Evolutionary conservation across 2,329 filamentous ascomycete species (phyloP), one percentile per base, ranked within the genome.

Genomic region (Parastagonospora nodorum): DNA sequence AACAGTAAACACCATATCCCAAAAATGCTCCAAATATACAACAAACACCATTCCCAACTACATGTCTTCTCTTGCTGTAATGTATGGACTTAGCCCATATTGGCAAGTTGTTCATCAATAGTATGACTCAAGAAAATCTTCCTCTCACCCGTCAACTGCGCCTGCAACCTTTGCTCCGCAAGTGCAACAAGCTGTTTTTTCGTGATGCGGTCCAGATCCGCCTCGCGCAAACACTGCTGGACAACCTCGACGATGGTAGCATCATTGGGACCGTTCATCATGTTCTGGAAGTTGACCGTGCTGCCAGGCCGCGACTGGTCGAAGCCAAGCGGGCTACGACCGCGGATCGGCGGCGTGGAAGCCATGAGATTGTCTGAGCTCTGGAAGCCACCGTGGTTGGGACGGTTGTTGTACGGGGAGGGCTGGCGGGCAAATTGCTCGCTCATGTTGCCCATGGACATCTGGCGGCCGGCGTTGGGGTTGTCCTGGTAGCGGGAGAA

Each of bases 131-230:
- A 85, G 77, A 96, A 97, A 12, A 87, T 86, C 71, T 89, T 86
- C 73, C 91, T 88, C 75, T 97, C 92, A 16, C 92, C 92, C 0
- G 84, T 81, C 50, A 97, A 81, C 72, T 96, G 92, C 4, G 89
- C 93, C 78, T 97, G 93, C 55, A 99, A 77, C 66, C 92, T 85
- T 78, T 97, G 92, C 78, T 99, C 94, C 10, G 96, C 92, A 38
- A 97, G 82, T 3, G 90, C 92, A 73, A 78, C 78, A 71, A 85
- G 77, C 77, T 97, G 93, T 79, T 99, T 99, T 86, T 97, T 99
- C 6, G 94, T 99, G 41, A 97, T 90, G n/a, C 84, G 93, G 72
- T 99, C 94, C 36, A 99, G 81, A 73, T 99, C 93, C 0, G 97
- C 92, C 67, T 97, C 93, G 12, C 82, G 77, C 55, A 99, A 80